Percentiles rank a stretch among this genome's conserved stretches.
Evolutionary conservation across 1,284 basidiomycete species (phyloP).

Genomic region (Hymenochaete sp.): DNA sequence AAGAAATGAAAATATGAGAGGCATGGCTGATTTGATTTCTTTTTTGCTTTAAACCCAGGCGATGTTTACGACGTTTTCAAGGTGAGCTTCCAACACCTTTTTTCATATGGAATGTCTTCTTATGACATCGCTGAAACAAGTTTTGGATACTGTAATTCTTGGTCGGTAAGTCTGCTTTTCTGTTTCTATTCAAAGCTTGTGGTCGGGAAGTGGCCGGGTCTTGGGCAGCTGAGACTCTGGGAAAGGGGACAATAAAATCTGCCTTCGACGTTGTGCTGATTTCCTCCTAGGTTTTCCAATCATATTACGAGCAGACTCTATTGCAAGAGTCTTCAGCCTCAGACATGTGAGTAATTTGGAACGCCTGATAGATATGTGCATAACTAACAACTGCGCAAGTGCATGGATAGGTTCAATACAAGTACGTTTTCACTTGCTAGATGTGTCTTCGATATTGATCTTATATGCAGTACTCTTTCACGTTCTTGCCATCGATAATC

Average conservation of each 20-base stretch:
- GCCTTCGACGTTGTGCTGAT: conserved; percentile 10
- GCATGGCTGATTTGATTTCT: background rate
- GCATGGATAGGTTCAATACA: conserved; percentile 36
- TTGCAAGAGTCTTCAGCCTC: conserved; percentile 31
- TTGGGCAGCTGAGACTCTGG: too few species aligned
- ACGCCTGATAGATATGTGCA: conserved; percentile 19
- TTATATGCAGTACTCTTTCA: conserved; percentile 35
- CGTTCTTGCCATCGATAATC: conserved; percentile 31
- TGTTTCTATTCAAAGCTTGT: too few species aligned
- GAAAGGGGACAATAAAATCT: too few species aligned
- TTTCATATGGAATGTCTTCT: background rate
- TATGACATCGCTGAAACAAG: conserved; percentile 11
- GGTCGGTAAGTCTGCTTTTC: conserved; percentile 29
- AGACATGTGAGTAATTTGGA: conserved; percentile 25
- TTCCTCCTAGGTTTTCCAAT: conserved; percentile 40
- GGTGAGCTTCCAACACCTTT: conserved; percentile 19
- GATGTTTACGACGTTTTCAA: conserved; percentile 27
- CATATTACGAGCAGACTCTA: conserved; percentile 39
- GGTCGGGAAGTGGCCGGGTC: too few species aligned
- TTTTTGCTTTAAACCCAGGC: conserved; percentile 18
- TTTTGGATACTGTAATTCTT: conserved; percentile 36
- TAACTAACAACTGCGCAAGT: conserved; percentile 15
- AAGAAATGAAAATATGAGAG: too few species aligned
- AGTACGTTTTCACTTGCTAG: conserved; percentile 19
- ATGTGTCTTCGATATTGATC: conserved; percentile 18